Conservation (phyloP, 345 rosid species). For the Corchorus capsularis region DNA sequence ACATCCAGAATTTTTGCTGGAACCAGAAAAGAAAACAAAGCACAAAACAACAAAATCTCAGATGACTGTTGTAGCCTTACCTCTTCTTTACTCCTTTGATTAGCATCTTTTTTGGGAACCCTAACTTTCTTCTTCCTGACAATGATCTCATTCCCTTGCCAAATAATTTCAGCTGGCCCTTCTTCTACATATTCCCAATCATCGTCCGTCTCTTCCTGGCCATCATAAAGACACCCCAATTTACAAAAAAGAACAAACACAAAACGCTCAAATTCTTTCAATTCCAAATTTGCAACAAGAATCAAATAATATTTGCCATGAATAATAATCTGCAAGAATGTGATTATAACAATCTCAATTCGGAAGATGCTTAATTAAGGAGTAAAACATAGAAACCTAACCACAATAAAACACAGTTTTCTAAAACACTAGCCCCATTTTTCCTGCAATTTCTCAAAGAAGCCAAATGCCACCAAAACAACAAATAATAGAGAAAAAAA, state of each 20-base stretch:
- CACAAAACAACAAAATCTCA: background rate
- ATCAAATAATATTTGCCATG: background rate
- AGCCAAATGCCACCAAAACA: constrained; percentile 19
- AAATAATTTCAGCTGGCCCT: constrained; percentile 90
- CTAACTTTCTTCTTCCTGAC: constrained; percentile 74
- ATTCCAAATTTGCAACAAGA: background rate
- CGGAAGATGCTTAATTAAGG: background rate
- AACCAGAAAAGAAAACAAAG: constrained; percentile 8
- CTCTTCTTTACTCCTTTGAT: constrained; percentile 40
- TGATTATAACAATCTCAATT: background rate
- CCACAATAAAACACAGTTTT: background rate
- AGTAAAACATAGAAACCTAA: background rate
- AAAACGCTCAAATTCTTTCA: background rate
- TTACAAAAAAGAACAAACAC: background rate
- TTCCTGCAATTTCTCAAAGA: background rate
- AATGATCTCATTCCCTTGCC: constrained; percentile 88
- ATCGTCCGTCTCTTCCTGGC: constrained; percentile 50
- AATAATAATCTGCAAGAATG: background rate
- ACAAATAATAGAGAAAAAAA: background rate
- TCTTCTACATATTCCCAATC: constrained; percentile 88
- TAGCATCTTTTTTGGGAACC: constrained; percentile 59
- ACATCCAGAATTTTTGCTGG: background rate
- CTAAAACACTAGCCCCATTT: background rate
- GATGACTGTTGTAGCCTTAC: constrained; percentile 32
- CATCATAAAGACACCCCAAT: constrained; percentile 4